A percentile compares a stretch with the other conserved stretches of the same genome.
Evolutionary conservation across 2,329 filamentous ascomycete species (phyloP).

Genomic region (Diaporthe citri): DNA sequence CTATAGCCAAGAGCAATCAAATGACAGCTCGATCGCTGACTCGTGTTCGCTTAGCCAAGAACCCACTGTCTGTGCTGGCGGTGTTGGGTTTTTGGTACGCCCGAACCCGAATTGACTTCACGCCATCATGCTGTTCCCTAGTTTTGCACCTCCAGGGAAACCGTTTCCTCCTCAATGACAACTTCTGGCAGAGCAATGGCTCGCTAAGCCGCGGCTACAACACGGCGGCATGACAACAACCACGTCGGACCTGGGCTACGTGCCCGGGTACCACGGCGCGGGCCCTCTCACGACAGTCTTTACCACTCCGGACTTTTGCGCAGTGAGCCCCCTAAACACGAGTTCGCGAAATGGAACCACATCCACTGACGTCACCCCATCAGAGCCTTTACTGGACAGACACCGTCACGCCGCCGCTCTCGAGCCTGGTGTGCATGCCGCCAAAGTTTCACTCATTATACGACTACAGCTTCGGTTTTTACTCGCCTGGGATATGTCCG

Average conservation of each 20-base stretch:
- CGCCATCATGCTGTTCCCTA: conserved; percentile 2
- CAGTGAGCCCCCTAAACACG: not conserved
- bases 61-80: conserved; percentile 8
- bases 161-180: not conserved
- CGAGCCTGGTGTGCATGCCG: conserved; percentile 31
- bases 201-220: conserved; percentile 2
- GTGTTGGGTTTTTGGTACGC: conserved; percentile 25
- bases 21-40: conserved; percentile 3
- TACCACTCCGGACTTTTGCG: conserved; percentile 34
- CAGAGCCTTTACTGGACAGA: conserved; percentile 24
- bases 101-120: conserved; percentile 4
- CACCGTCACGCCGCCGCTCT: conserved; percentile 27
- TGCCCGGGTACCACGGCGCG: conserved; percentile 19
- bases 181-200: conserved; percentile 4
- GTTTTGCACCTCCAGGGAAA: not conserved
- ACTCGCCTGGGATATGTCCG: conserved; percentile 42
- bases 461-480: conserved; percentile 40
- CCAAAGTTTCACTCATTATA: conserved; percentile 16
- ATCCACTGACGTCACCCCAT: conserved; percentile 21
- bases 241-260: not conserved
- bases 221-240: conserved; percentile 19
- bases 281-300: conserved; percentile 33
- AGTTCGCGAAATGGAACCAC: not conserved
- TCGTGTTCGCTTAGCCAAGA: conserved; percentile 28
- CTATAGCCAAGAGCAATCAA: conserved; percentile 18